Evolutionary conservation across 2,329 filamentous ascomycete species (phyloP).

Genomic region (Calonectria montana): DNA sequence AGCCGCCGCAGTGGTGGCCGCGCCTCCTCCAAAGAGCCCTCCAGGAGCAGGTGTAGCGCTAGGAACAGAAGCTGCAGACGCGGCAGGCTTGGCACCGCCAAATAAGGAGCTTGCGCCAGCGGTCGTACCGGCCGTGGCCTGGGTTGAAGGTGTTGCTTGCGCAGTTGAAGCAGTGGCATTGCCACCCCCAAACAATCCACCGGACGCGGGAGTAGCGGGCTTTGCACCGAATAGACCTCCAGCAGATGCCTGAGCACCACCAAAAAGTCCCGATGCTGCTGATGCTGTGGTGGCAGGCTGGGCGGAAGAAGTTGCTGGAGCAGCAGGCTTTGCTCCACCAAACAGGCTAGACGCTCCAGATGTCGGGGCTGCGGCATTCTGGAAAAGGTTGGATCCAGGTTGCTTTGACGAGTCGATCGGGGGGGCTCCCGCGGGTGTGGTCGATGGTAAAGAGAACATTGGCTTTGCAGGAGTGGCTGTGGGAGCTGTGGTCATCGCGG

Average conservation of each 20-base stretch:
- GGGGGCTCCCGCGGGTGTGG: conserved; percentile 67
- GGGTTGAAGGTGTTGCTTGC: conserved; percentile 26
- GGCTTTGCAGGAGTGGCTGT: conserved; percentile 59
- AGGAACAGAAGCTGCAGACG: conserved; percentile 46
- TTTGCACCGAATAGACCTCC: conserved; percentile 50
- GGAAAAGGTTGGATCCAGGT: conserved; percentile 37
- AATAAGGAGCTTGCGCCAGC: conserved; percentile 50
- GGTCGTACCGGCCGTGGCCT: conserved; percentile 34
- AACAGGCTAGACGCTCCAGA: conserved; percentile 44
- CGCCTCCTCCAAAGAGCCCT: conserved; percentile 48
- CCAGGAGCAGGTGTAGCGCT: conserved; percentile 50
- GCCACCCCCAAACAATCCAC: conserved; percentile 35
- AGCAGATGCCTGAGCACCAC: conserved; percentile 46
- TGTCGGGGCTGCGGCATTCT: conserved; percentile 34
- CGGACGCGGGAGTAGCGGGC: conserved; percentile 39
- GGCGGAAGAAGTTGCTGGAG: conserved; percentile 25
- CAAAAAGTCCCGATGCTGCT: conserved; percentile 47
- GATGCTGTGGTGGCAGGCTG: conserved; percentile 20
- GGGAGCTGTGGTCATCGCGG: conserved; percentile 41
- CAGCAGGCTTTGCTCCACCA: conserved; percentile 42
- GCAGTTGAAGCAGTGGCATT: conserved; percentile 41
- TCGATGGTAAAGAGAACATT: conserved; percentile 60
- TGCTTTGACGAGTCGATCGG: conserved; percentile 52
- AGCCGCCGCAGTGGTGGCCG: conserved; percentile 42
- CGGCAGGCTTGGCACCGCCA: conserved; percentile 53